Percentiles rank a stretch among this genome's conserved stretches.
phyloP scores from a whole-genome alignment of 2,329 filamentous ascomycete species.

The Fusarium nodosum region DNA sequence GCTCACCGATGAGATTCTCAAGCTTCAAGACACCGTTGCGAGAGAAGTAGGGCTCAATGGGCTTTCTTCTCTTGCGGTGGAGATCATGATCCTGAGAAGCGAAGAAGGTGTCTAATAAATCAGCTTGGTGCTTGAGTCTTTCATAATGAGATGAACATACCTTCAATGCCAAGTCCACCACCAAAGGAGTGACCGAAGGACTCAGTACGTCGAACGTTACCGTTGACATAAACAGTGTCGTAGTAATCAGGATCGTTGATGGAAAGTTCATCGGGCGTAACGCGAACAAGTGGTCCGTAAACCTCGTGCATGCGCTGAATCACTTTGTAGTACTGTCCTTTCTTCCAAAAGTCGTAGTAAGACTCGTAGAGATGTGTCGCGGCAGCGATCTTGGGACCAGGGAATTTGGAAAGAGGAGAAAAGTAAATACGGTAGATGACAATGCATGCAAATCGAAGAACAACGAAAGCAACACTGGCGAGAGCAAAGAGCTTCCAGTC shows the following conservation, averaged over 20 bases:
- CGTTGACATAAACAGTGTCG: background rate
- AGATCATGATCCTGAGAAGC: slow-evolving; percentile 1
- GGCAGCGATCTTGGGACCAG: background rate
- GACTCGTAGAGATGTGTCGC: background rate
- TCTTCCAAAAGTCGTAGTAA: slow-evolving; percentile 1
- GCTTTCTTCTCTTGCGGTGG: slow-evolving; percentile 2
- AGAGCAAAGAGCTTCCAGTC: slow-evolving; percentile 1
- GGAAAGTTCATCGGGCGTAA: background rate
- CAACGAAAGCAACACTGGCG: background rate
- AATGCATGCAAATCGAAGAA: background rate
- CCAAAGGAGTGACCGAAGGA: background rate
- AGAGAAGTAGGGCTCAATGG: background rate
- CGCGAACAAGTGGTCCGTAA: background rate
- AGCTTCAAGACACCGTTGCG: background rate
- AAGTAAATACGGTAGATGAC: background rate
- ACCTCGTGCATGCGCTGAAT: slow-evolving; percentile 1
- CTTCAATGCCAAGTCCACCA: background rate
- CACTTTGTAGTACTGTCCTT: background rate
- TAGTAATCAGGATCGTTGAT: background rate
- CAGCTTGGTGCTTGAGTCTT: background rate
- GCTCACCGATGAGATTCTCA: background rate
- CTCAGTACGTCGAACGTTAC: background rate
- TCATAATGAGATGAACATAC: rapidly evolving
- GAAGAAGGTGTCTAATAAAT: background rate
- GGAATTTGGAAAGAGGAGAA: background rate